Evolutionary conservation across 805 yeast species (phyloP), one percentile per base, ranked within the genome.

Genomic region (Schwanniomyces vanrijiae): DNA sequence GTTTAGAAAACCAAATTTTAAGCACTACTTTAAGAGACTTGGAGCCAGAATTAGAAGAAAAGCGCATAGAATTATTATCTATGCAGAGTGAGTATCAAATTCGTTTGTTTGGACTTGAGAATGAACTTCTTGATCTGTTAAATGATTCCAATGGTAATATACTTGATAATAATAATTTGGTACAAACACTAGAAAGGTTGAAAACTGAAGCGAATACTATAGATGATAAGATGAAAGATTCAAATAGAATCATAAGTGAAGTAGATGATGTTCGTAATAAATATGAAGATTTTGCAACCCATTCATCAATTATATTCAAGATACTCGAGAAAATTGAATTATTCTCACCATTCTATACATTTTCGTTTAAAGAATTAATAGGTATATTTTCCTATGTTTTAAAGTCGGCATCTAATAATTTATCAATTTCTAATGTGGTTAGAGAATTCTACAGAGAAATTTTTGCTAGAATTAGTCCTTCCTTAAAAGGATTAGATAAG

Each of bases 21-120:
- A 81, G 85, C 50, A 62, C 76, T 43, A 69, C 87, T 0, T 64
- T 92, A 34, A 62, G 69, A 25, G 64, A 68, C 9, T 79, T 80
- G 49, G 71, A 76, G 22, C 96, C 97, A 0, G 92, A 84, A 7
- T 62, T 88, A 6, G 90, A 86, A 44, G 53, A 55, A 4, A 76
- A 83, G 55, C 71, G 91, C 47, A 52, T 66, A 1, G 83, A 80
- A 37, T 60, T 88, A 45, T 59, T 79, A 14, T 73, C 74, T 42
- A 62, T 82, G 5, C 84, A 82, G 51, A 77, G 84, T 11, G 86
- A 82, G 40, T 88, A 83, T 55, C 76, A 75, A 44, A 72, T 72
- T 1, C 75, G 75, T 13, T 64, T 91, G 41, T 72, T 76, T 37
- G 55, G 58, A 0, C 69, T 89, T 19, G 96, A 90, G 54, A 66